phyloP scores from a whole-genome alignment of 106 monocot species.

The Acanthochlamys bracteata region DNA sequence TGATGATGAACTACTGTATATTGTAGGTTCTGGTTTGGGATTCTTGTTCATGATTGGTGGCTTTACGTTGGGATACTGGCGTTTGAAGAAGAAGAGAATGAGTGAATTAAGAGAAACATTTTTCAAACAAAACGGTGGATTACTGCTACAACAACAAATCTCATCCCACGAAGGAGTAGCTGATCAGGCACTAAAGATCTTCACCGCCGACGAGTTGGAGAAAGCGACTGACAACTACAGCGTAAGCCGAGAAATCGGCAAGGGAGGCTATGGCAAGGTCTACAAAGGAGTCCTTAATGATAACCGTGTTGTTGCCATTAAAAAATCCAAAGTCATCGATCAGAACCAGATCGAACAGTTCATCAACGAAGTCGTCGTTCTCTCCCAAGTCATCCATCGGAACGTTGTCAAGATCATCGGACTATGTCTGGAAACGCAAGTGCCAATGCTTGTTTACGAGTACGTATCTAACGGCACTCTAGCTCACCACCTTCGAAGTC shows the following conservation, averaged over 20 bases:
- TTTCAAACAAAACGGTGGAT: conserved; percentile 14
- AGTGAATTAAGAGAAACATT: conserved; percentile 5
- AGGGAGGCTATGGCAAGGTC: conserved; percentile 17
- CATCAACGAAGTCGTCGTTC: conserved; percentile 27
- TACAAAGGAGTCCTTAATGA: conserved; percentile 22
- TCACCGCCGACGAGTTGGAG: conserved; percentile 20
- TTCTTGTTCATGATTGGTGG: conserved; percentile 1
- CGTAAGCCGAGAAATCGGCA: conserved; percentile 11
- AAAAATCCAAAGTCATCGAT: conserved; percentile 10
- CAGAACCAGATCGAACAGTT: conserved; percentile 20
- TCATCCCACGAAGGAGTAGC: background rate
- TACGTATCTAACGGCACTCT: conserved; percentile 20
- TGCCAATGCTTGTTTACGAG: conserved; percentile 32
- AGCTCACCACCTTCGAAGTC: conserved; percentile 6
- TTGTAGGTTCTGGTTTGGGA: conserved; percentile 14
- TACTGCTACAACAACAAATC: conserved; percentile 15
- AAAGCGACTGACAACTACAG: conserved; percentile 20
- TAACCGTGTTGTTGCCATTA: conserved; percentile 13
- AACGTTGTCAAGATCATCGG: conserved; percentile 25
- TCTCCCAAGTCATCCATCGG: conserved; percentile 20
- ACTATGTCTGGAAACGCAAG: conserved; percentile 24
- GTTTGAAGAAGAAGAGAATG: conserved; percentile 3
- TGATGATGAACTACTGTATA: too few species aligned
- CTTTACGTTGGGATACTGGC: background rate
- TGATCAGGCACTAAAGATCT: conserved; percentile 1